Evolutionary conservation across 441 rosid genomes (phyloP).

Genomic region (Gossypium laxum): DNA sequence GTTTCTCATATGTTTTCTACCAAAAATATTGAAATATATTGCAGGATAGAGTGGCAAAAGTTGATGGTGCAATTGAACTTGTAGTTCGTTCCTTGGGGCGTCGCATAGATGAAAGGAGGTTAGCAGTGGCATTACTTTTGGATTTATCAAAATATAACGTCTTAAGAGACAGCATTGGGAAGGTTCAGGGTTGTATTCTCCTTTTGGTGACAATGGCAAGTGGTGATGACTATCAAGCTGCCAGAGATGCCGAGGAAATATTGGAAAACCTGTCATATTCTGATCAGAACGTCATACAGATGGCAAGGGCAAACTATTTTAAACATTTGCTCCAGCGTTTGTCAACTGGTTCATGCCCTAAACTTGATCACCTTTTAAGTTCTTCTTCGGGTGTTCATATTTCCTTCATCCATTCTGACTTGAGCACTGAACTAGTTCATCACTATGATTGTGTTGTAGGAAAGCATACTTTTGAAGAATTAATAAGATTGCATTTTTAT

Average conservation of each 20-base stretch:
- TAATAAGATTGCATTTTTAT: not conserved
- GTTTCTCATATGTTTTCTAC: slow-evolving; percentile 10
- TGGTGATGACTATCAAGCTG: slow-evolving; percentile 44
- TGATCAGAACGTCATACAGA: slow-evolving; percentile 41
- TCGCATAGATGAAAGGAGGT: slow-evolving; percentile 39
- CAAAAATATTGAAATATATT: slow-evolving; percentile 15
- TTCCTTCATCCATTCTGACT: not conserved
- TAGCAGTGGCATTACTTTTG: slow-evolving; percentile 43
- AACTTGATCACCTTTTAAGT: slow-evolving; percentile 11
- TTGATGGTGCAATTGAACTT: slow-evolving; percentile 32
- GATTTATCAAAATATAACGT: slow-evolving; percentile 34
- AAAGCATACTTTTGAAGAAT: not conserved
- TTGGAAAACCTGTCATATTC: slow-evolving; percentile 49
- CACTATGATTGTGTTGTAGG: not conserved
- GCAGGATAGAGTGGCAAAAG: slow-evolving; percentile 50
- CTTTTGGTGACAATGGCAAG: slow-evolving; percentile 54
- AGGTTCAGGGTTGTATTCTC: slow-evolving; percentile 49
- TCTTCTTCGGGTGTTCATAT: not conserved
- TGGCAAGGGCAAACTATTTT: slow-evolving; percentile 62
- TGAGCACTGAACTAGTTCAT: not conserved
- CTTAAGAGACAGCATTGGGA: slow-evolving; percentile 40
- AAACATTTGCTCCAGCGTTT: slow-evolving; percentile 43
- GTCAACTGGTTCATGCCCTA: slow-evolving; percentile 32
- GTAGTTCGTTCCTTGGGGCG: slow-evolving; percentile 55
- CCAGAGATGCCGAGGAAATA: slow-evolving; percentile 38